Percentiles rank a stretch among this genome's conserved stretches.
phyloP scores from a whole-genome alignment of 305 asterid genomes.

The Fraxinus xanthoxyloides region DNA sequence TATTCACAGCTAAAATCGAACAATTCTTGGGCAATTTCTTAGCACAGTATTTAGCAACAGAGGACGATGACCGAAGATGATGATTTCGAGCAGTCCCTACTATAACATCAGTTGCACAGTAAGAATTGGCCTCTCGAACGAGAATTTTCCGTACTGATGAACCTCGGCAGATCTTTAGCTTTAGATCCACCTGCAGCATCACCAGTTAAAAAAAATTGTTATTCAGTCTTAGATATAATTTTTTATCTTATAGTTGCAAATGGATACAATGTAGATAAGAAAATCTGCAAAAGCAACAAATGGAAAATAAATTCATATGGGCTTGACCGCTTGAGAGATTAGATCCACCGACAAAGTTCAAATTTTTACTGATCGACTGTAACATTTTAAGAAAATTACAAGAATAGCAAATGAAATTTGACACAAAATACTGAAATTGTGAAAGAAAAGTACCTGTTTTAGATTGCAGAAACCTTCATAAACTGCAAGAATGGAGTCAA shows the following conservation, averaged over 20 bases:
- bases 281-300: conserved; percentile 18
- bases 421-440: not conserved
- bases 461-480: conserved; percentile 94
- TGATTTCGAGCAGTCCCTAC: conserved; percentile 72
- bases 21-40: conserved; percentile 66
- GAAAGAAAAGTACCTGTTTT: conserved; percentile 59
- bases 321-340: not conserved
- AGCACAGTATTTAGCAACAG: conserved; percentile 87
- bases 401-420: not conserved
- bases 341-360: conserved; percentile 47
- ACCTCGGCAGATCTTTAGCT: conserved; percentile 91
- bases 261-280: conserved; percentile 7
- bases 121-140: conserved; percentile 79
- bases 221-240: not conserved
- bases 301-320: conserved; percentile 24
- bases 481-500: conserved; percentile 86
- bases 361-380: not conserved
- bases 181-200: conserved; percentile 75
- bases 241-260: not conserved
- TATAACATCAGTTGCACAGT: conserved; percentile 64
- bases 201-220: not conserved
- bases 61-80: conserved; percentile 66
- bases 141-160: conserved; percentile 61
- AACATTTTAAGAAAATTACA: not conserved
- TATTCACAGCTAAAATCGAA: conserved; percentile 67